Conservation (phyloP, 768 basidiomycete genomes). For the Mycena galericulata region DNA sequence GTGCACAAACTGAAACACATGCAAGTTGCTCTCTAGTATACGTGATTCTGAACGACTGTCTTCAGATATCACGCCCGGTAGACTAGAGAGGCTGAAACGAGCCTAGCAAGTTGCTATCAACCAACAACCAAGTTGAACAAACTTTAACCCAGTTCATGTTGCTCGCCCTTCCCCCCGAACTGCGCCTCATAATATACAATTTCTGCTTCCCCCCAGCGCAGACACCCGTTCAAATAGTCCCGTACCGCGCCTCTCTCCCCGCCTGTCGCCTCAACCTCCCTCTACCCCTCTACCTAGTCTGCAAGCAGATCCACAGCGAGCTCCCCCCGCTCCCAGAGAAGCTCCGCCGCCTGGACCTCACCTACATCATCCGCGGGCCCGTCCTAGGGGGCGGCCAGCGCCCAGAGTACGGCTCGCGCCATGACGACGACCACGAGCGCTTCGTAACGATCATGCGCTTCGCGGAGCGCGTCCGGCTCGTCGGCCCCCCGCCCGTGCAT, state of each 20-base stretch:
- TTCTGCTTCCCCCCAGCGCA: slow-evolving; percentile 6
- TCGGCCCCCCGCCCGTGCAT: not conserved
- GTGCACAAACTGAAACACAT: too few species aligned
- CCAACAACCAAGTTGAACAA: too few species aligned
- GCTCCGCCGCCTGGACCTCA: slow-evolving; percentile 26
- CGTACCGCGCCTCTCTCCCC: slow-evolving; percentile 13
- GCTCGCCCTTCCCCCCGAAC: not conserved
- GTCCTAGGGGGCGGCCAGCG: not conserved
- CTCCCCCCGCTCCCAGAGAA: slow-evolving; percentile 19
- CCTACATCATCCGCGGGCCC: slow-evolving; percentile 19
- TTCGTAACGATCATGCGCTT: slow-evolving; percentile 26
- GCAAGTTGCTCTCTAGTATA: too few species aligned
- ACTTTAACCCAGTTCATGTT: too few species aligned
- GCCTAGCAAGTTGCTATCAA: too few species aligned
- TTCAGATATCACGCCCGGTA: too few species aligned
- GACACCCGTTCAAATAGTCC: slow-evolving; percentile 12
- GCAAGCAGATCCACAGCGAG: slow-evolving; percentile 17
- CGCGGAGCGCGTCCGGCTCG: slow-evolving; percentile 24
- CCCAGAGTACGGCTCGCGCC: slow-evolving; percentile 7
- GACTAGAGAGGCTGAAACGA: too few species aligned
- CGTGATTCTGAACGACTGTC: too few species aligned
- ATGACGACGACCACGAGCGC: slow-evolving; percentile 10
- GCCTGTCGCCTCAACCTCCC: slow-evolving; percentile 27
- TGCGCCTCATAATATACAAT: not conserved
- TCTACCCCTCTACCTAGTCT: slow-evolving; percentile 7